Evolutionary conservation across 768 basidiomycete genomes (phyloP).

Genomic region (Fomitopsis pulvina): DNA sequence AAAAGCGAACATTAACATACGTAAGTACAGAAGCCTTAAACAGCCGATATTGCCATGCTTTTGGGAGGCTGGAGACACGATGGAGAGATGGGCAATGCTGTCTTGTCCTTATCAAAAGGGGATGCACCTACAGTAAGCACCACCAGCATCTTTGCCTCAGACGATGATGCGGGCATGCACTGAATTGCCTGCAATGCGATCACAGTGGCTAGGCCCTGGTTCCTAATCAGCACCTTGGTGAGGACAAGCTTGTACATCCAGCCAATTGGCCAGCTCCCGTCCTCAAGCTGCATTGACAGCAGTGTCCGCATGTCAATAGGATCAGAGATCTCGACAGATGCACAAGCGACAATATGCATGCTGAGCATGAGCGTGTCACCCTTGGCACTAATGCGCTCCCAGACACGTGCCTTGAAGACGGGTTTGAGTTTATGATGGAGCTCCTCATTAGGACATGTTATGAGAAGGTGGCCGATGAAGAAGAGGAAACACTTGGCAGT

Average conservation of each 20-base stretch:
- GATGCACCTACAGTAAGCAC: too few relatives aligned
- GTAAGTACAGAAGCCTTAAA: too few relatives aligned
- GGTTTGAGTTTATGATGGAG: slow-evolving; percentile 32
- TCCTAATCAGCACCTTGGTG: too few relatives aligned
- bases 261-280: slow-evolving; percentile 49
- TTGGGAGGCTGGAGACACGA: too few relatives aligned
- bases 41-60: too few relatives aligned
- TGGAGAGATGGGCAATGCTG: too few relatives aligned
- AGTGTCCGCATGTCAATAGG: slow-evolving; percentile 37
- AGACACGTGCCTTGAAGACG: slow-evolving; percentile 37
- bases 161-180: too few relatives aligned
- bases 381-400: slow-evolving; percentile 41
- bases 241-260: slow-evolving; percentile 60
- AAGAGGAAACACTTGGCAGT: slow-evolving; percentile 47
- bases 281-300: slow-evolving; percentile 41
- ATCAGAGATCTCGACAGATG: slow-evolving; percentile 34
- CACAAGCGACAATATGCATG: slow-evolving; percentile 42
- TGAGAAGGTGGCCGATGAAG: slow-evolving; percentile 41
- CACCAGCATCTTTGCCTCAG: too few relatives aligned
- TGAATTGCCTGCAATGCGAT: too few relatives aligned
- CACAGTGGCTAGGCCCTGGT: too few relatives aligned
- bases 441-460: slow-evolving; percentile 22
- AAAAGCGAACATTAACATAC: too few relatives aligned
- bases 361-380: slow-evolving; percentile 51
- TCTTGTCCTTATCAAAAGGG: too few relatives aligned